Percentiles rank a stretch among this genome's conserved stretches.
These are phyloP conservation scores for Gracilaria caudata DNA, from an alignment of 23 red algal genomes.

Conservation along the genomic window DNA sequence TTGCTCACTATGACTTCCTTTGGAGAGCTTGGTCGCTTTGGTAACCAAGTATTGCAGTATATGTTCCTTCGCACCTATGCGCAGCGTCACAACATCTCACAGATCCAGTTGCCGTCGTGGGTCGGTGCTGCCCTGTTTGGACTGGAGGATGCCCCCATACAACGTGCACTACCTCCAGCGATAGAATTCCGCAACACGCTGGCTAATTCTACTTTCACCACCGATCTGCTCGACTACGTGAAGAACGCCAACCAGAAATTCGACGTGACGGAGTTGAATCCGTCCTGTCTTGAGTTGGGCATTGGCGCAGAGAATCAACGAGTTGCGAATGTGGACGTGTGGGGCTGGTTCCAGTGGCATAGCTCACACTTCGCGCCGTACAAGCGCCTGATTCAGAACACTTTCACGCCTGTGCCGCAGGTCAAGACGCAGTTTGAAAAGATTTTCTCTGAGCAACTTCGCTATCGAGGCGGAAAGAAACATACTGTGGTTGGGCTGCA, in stretches of 20 bases:
- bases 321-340: slow-evolving; percentile 81
- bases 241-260: slow-evolving; percentile 65
- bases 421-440: slow-evolving; percentile 36
- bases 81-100: slow-evolving; percentile 24
- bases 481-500: slow-evolving; percentile 93
- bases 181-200: slow-evolving; percentile 76
- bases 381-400: slow-evolving; percentile 69
- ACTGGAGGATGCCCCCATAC: slow-evolving; percentile 60
- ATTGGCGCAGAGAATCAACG: neutral
- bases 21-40: slow-evolving; percentile 96
- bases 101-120: slow-evolving; percentile 93
- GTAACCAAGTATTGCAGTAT: slow-evolving; percentile 98
- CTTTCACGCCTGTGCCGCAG: slow-evolving; percentile 72
- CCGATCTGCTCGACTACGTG: slow-evolving; percentile 95
- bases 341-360: slow-evolving; percentile 99
- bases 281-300: slow-evolving; percentile 3
- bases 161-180: slow-evolving; percentile 80
- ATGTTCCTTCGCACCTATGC: slow-evolving; percentile 85
- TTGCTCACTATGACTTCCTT: slow-evolving; percentile 94
- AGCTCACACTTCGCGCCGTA: slow-evolving; percentile 80
- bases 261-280: slow-evolving; percentile 68
- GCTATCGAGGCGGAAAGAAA: slow-evolving; percentile 43
- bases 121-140: slow-evolving; percentile 86
- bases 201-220: slow-evolving; percentile 99
- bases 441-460: slow-evolving; percentile 63